phyloP scores from a whole-genome alignment of 78 protist genomes.

The Pigoraptor vietnamica region DNA sequence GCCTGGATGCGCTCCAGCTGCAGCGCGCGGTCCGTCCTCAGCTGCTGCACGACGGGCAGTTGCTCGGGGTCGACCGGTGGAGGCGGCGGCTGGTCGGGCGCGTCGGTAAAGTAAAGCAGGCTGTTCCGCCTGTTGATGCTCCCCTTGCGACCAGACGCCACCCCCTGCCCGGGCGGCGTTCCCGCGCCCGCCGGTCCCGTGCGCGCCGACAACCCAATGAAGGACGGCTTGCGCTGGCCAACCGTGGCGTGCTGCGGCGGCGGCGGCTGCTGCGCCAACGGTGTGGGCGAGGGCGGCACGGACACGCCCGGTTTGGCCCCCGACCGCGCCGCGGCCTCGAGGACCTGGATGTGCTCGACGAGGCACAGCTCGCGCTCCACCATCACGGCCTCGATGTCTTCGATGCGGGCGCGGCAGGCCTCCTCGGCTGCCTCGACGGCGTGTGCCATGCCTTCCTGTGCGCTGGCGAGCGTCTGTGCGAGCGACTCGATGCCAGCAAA shows the following conservation, averaged over 20 bases:
- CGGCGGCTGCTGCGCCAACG: background rate
- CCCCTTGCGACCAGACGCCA: background rate
- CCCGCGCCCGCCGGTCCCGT: background rate
- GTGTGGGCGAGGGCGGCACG: no score
- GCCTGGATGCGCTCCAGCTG: background rate
- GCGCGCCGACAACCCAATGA: background rate
- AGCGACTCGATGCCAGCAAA: background rate
- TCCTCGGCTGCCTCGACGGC: background rate
- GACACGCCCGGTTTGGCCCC: background rate
- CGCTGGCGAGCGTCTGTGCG: background rate
- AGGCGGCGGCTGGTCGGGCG: background rate
- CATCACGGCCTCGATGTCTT: background rate
- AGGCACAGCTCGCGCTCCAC: background rate
- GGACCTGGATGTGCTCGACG: background rate
- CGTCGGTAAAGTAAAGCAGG: background rate
- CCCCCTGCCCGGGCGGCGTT: background rate
- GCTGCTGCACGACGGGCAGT: background rate
- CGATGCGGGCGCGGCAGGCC: background rate
- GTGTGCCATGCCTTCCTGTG: background rate
- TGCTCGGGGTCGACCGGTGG: background rate
- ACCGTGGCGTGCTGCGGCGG: background rate
- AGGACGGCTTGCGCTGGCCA: background rate
- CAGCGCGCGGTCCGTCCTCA: background rate
- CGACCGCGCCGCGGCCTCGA: background rate
- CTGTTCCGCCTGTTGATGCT: background rate